Evolutionary conservation across 805 yeast genomes (phyloP).

Genomic region (Wickerhamiella siamensis): DNA sequence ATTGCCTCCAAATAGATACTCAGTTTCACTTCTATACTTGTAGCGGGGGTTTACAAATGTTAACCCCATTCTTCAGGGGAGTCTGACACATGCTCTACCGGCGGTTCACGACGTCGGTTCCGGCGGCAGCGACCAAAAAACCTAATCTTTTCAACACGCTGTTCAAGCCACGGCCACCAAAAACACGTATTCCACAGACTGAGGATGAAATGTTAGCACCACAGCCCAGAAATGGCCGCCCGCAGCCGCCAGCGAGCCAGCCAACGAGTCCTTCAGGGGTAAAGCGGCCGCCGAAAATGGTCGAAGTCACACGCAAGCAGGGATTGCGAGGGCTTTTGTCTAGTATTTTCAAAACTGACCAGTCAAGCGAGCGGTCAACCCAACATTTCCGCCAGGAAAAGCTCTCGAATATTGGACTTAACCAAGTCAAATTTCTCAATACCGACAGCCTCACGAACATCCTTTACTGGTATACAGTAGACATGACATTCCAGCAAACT

Average conservation of each 20-base stretch:
- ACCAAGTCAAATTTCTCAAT: slow-evolving; percentile 10
- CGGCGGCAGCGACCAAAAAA: background rate
- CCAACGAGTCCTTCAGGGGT: too few relatives aligned
- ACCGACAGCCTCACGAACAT: slow-evolving; percentile 17
- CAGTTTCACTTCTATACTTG: too few relatives aligned
- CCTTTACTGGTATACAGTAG: slow-evolving; percentile 25
- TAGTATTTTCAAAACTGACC: slow-evolving; percentile 5
- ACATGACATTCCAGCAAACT: slow-evolving; percentile 19
- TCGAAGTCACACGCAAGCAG: slow-evolving; percentile 6
- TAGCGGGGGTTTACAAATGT: too few relatives aligned
- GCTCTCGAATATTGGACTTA: slow-evolving; percentile 1
- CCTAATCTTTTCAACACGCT: slow-evolving; percentile 1
- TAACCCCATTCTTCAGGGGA: too few relatives aligned
- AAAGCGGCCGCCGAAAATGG: slow-evolving; percentile 9
- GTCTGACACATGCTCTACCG: background rate
- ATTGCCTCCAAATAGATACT: too few relatives aligned
- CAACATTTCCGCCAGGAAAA: slow-evolving; percentile 2
- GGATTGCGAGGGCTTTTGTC: slow-evolving; percentile 5
- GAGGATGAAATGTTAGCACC: background rate
- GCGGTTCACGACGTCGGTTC: background rate
- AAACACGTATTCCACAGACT: background rate
- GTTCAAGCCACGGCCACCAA: background rate
- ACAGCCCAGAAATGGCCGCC: background rate
- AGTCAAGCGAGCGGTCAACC: background rate
- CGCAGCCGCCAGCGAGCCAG: slow-evolving; percentile 2